phyloP scores from a whole-genome alignment of 345 rosid genomes.

The Chamaenerion angustifolium region DNA sequence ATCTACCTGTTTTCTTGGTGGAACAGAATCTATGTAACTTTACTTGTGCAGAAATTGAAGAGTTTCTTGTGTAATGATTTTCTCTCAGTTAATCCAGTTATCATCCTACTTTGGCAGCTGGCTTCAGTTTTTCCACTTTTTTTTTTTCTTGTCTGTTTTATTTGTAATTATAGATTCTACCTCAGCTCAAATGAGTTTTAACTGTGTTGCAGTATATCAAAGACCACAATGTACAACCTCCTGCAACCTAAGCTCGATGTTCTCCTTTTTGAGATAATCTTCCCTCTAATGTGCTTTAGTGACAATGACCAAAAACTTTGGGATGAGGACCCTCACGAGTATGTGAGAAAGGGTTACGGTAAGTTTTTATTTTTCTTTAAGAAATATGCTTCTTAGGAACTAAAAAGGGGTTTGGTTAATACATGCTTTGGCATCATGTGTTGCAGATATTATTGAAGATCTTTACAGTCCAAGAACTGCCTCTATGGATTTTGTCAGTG shows the following conservation, averaged over 20 bases:
- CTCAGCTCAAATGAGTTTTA: neutral
- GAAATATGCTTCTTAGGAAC: neutral
- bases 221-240: constrained; percentile 67
- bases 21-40: too few relatives aligned
- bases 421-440: constrained; percentile 8
- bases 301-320: constrained; percentile 97
- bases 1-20: too few relatives aligned
- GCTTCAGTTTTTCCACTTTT: neutral
- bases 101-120: too few relatives aligned
- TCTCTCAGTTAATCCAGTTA: too few relatives aligned
- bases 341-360: constrained; percentile 99
- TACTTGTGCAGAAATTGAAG: too few relatives aligned
- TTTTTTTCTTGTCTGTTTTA: neutral
- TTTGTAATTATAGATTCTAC: neutral
- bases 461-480: constrained; percentile 97
- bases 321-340: constrained; percentile 99
- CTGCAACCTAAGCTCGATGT: constrained; percentile 77
- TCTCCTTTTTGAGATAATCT: constrained; percentile 93
- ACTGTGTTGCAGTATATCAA: constrained; percentile 53
- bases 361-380: constrained; percentile 19
- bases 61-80: too few relatives aligned
- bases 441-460: constrained; percentile 95
- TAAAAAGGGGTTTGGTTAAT: constrained; percentile 3
- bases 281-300: constrained; percentile 96
- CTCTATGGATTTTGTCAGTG: constrained; percentile 94